Evolutionary conservation across 1,284 basidiomycete species (phyloP).

Genomic region (Earliella scabrosa): DNA sequence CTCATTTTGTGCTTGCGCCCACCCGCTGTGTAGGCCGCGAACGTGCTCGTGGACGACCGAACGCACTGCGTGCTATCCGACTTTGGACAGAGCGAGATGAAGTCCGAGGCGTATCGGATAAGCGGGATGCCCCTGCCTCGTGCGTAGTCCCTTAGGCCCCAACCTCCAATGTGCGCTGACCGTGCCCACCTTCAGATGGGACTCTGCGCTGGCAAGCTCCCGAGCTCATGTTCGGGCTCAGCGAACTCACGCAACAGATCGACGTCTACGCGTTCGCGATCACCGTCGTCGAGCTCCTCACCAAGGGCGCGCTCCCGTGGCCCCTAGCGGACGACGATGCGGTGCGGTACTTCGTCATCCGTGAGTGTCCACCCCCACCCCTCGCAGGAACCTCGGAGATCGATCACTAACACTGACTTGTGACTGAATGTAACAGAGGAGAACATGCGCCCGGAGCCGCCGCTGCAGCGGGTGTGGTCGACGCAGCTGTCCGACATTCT

Average conservation of each 20-base stretch:
- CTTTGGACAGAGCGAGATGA: slow-evolving; percentile 82
- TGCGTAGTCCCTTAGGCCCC: slow-evolving; percentile 40
- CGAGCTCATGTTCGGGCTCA: slow-evolving; percentile 62
- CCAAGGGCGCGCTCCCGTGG: slow-evolving; percentile 69
- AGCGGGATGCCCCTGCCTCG: slow-evolving; percentile 57
- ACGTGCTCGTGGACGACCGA: slow-evolving; percentile 73
- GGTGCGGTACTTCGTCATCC: slow-evolving; percentile 62
- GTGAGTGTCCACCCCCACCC: slow-evolving; percentile 42
- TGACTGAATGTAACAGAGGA: slow-evolving; percentile 43
- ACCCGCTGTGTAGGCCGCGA: slow-evolving; percentile 55
- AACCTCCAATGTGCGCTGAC: slow-evolving; percentile 9
- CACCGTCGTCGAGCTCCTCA: slow-evolving; percentile 70
- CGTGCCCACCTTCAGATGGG: slow-evolving; percentile 43
- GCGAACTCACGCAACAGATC: slow-evolving; percentile 55
- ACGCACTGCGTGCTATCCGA: slow-evolving; percentile 74
- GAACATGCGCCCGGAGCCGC: slow-evolving; percentile 57
- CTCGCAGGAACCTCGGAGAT: neutral
- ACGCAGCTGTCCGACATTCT: slow-evolving; percentile 44
- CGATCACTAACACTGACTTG: neutral
- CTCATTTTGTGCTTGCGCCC: no score
- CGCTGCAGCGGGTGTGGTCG: slow-evolving; percentile 35
- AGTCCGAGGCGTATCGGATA: slow-evolving; percentile 64
- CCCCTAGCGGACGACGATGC: slow-evolving; percentile 57
- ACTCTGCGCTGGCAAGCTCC: slow-evolving; percentile 77
- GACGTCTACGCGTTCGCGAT: slow-evolving; percentile 81